Evolutionary conservation across 2,329 filamentous ascomycete species (phyloP), one percentile per base, ranked within the genome.

Genomic region (Chalaropsis ovoidea): DNA sequence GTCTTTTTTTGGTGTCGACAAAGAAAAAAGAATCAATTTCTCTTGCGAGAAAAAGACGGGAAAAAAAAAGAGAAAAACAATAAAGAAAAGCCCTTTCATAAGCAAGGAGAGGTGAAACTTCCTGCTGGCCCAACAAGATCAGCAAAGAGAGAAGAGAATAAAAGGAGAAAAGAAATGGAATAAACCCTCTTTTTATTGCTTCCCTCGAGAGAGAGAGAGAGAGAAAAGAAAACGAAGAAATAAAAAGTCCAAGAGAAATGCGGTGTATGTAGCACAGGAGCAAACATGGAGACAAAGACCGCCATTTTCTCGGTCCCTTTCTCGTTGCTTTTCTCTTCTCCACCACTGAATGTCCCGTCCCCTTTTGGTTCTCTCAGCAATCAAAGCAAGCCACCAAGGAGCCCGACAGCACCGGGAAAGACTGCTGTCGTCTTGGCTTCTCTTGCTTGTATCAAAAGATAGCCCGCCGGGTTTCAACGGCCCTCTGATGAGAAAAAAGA

Each of bases 1-100:
- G 19, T 62, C 15, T 45, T 43, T 41, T 62, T 24, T 42, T 61
- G 11, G 11, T 62, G 17, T 43, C 24, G 60, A 62, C 45, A 52
- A 64, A 66, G 54, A 45, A 58, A 67, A 45, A 43, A 31, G 45
- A 65, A 63, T 1, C 17, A 43, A 43, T n/a, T 43, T 43, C 15
- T 47, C 43, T 47, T 47, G 43, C 43, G 43, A 47, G 17, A 47
- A 47, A 19, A 60, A 66, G 52, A 47, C 31, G 19, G 49, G 58
- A 65, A 45, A 52, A 62, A 66, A 56, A 45, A 35, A 35, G 61
- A 52, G 60, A 62, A 17, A 22, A 41, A 41, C 43, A 13, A 11
- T 24, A 17, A 61, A 61, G 22, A 41, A 56, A 54, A 61, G 17
- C 22, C 17, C 22, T 19, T 62, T n/a, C 31, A 47, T 31, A 4